Conservation (phyloP, 2,329 filamentous ascomycete species). For the Fusarium dlaminii region DNA sequence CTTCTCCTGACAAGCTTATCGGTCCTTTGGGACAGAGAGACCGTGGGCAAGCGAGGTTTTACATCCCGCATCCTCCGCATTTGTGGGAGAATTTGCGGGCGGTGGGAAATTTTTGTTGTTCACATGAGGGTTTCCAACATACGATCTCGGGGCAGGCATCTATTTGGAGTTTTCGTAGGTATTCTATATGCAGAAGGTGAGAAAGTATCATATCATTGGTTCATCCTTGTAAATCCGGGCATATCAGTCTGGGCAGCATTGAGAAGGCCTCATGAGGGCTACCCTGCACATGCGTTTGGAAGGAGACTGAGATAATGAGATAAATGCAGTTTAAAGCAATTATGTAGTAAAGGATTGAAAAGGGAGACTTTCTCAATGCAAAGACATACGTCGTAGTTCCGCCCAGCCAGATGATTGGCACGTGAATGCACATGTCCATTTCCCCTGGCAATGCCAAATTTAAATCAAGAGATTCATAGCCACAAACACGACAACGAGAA, state of each 20-base stretch:
- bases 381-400: too few relatives aligned
- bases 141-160: not conserved
- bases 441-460: not conserved
- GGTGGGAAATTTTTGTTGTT: conserved; percentile 4
- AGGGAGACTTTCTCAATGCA: fast-evolving
- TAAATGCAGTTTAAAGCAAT: fast-evolving
- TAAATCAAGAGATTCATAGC: not conserved
- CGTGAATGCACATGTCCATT: not conserved
- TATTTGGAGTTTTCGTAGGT: not conserved
- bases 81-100: not conserved
- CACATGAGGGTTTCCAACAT: conserved; percentile 14
- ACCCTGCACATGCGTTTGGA: not conserved
- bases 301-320: not conserved
- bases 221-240: not conserved
- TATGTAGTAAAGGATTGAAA: too few relatives aligned
- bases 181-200: not conserved
- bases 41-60: conserved; percentile 21
- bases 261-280: not conserved
- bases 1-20: conserved; percentile 20
- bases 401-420: not conserved
- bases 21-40: conserved; percentile 19
- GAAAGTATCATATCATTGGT: not conserved
- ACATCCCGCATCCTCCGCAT: conserved; percentile 31
- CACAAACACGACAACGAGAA: not conserved
- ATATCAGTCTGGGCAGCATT: fast-evolving